These are phyloP conservation scores for Perkinsus marinus DNA, from an alignment of 169 alveolate species.

Conservation along the genomic window DNA sequence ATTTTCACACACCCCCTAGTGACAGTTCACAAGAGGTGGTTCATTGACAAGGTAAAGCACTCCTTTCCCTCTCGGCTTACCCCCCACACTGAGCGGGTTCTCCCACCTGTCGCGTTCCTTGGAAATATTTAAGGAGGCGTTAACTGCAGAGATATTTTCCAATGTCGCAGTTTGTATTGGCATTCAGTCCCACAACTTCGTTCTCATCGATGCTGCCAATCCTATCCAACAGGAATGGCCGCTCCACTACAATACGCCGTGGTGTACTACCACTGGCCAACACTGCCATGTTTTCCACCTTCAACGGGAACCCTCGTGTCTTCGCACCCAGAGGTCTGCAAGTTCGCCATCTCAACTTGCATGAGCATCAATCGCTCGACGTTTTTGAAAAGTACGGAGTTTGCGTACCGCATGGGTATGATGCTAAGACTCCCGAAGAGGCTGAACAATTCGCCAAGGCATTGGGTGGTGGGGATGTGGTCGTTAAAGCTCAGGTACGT, in stretches of 20 bases:
- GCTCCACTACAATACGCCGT: background rate
- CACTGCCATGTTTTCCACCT: background rate
- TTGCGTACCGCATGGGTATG: conserved; percentile 21
- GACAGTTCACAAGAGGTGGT: background rate
- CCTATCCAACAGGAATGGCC: background rate
- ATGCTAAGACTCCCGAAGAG: conserved; percentile 11
- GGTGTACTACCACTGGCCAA: background rate
- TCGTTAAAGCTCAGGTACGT: conserved; percentile 29
- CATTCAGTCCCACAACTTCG: background rate
- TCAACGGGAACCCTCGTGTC: background rate
- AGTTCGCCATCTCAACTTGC: conserved; percentile 28
- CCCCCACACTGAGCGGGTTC: too few species aligned
- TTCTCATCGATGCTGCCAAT: background rate
- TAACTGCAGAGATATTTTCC: too few species aligned
- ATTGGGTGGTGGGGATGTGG: conserved; percentile 1
- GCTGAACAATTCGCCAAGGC: conserved; percentile 6
- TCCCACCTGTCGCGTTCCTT: too few species aligned
- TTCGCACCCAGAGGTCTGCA: background rate
- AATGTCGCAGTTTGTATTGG: background rate
- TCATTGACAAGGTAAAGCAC: background rate
- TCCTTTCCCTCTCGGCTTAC: background rate
- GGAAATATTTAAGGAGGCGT: too few species aligned
- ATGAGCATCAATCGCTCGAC: conserved; percentile 36
- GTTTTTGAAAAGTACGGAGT: conserved; percentile 19
- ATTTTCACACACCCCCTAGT: background rate